Evolutionary conservation across 441 rosid genomes (phyloP).

Genomic region (Populus hybrid): DNA sequence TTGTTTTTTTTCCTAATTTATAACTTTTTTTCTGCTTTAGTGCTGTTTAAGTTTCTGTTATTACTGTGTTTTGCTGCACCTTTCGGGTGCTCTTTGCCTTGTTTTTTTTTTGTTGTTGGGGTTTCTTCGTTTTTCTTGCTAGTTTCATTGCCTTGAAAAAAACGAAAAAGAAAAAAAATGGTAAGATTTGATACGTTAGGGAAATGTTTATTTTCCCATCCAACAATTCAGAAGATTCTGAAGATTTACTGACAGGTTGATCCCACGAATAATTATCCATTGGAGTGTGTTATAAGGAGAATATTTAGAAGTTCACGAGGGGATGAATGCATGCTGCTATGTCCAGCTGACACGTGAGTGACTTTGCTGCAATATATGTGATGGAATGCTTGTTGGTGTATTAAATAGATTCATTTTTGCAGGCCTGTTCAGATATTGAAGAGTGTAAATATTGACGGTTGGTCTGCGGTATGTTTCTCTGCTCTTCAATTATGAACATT

Average conservation of each 20-base stretch:
- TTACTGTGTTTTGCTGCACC: neutral
- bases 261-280: slow-evolving; percentile 60
- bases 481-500: neutral
- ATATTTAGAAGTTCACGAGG: slow-evolving; percentile 72
- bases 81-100: neutral
- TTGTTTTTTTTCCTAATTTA: neutral
- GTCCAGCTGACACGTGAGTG: slow-evolving; percentile 94
- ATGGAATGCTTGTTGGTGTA: slow-evolving; percentile 7
- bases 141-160: neutral
- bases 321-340: slow-evolving; percentile 86
- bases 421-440: slow-evolving; percentile 96
- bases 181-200: neutral
- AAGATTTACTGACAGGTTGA: slow-evolving; percentile 58
- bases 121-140: neutral
- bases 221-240: slow-evolving; percentile 15
- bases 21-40: neutral
- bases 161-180: too few species aligned
- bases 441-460: slow-evolving; percentile 83
- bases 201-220: neutral
- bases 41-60: neutral
- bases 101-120: neutral
- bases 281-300: slow-evolving; percentile 92
- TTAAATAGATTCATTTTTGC: slow-evolving; percentile 35
- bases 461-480: slow-evolving; percentile 83
- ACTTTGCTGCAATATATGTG: neutral